Conservation (phyloP, 2,329 filamentous ascomycete genomes). For the Trichocomaceae sp. region DNA sequence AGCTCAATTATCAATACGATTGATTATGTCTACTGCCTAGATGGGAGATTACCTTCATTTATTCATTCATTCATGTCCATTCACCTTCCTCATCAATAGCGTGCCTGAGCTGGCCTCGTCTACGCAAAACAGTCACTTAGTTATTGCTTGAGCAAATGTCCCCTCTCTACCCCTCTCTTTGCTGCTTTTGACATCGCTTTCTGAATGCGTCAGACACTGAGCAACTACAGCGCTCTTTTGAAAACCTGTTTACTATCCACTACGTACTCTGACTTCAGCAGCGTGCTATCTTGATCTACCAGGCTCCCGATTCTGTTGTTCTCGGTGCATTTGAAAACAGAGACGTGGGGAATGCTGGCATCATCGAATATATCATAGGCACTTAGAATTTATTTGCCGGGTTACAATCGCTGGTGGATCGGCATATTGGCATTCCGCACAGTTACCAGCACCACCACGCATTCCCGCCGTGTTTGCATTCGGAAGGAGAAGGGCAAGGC, state of each 20-base stretch:
- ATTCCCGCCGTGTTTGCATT: slow-evolving; percentile 12
- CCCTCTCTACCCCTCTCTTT: neutral
- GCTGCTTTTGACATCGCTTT: slow-evolving; percentile 2
- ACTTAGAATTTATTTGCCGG: neutral
- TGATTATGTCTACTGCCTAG: neutral
- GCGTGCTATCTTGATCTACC: neutral
- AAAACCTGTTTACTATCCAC: neutral
- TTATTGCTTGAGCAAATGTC: too few species aligned
- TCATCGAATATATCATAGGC: neutral
- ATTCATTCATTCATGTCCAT: too few species aligned
- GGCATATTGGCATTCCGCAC: slow-evolving; percentile 8
- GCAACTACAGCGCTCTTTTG: neutral
- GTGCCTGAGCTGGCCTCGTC: slow-evolving; percentile 8
- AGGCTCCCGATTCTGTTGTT: neutral
- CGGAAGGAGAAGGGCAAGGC: slow-evolving; percentile 6
- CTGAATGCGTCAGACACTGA: slow-evolving; percentile 5
- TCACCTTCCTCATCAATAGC: neutral
- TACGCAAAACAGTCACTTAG: neutral
- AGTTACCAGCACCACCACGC: slow-evolving; percentile 8
- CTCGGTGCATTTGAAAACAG: slow-evolving; percentile 10
- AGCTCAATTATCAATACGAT: too few species aligned
- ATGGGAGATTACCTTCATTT: neutral
- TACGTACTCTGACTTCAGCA: neutral
- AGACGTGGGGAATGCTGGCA: neutral
- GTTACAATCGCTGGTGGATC: neutral